phyloP scores from a whole-genome alignment of 2,329 filamentous ascomycete species.

The Thermomyces lanuginosus region DNA sequence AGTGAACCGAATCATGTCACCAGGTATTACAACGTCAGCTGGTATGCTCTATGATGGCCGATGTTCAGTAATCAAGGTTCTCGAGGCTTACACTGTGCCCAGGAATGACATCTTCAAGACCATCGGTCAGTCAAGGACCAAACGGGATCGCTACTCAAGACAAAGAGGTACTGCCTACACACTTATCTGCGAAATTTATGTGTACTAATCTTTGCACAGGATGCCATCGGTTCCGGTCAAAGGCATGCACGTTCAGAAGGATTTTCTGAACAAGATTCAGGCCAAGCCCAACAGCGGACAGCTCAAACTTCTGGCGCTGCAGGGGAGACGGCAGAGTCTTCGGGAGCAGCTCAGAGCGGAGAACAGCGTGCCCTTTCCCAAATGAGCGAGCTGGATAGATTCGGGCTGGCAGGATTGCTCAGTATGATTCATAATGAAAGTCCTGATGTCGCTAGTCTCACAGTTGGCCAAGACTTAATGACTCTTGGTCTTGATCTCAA shows the following conservation, averaged over 20 bases:
- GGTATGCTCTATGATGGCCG: constrained; percentile 11
- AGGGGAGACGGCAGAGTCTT: constrained; percentile 20
- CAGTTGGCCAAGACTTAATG: constrained; percentile 48
- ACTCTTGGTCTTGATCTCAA: constrained; percentile 48
- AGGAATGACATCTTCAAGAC: constrained; percentile 25
- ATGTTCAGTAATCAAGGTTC: not conserved
- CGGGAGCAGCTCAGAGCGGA: constrained; percentile 16
- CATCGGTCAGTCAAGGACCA: constrained; percentile 26
- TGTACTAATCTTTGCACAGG: constrained; percentile 12
- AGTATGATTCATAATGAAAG: constrained; percentile 40
- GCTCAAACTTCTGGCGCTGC: constrained; percentile 14
- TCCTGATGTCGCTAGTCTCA: constrained; percentile 36
- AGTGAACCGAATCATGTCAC: constrained; percentile 20
- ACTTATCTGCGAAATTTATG: not conserved
- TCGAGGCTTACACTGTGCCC: constrained; percentile 3
- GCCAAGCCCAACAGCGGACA: constrained; percentile 17
- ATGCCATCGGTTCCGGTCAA: constrained; percentile 21
- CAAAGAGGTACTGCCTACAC: constrained; percentile 18
- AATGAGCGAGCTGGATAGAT: constrained; percentile 45
- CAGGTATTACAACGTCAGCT: constrained; percentile 14
- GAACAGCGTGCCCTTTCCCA: constrained; percentile 33
- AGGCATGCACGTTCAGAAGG: constrained; percentile 12
- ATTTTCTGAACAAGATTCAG: constrained; percentile 20
- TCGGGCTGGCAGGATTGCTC: constrained; percentile 43
- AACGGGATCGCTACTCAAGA: constrained; percentile 29